phyloP scores from a whole-genome alignment of 2,329 filamentous ascomycete species.

The Beauveria pseudobassiana region DNA sequence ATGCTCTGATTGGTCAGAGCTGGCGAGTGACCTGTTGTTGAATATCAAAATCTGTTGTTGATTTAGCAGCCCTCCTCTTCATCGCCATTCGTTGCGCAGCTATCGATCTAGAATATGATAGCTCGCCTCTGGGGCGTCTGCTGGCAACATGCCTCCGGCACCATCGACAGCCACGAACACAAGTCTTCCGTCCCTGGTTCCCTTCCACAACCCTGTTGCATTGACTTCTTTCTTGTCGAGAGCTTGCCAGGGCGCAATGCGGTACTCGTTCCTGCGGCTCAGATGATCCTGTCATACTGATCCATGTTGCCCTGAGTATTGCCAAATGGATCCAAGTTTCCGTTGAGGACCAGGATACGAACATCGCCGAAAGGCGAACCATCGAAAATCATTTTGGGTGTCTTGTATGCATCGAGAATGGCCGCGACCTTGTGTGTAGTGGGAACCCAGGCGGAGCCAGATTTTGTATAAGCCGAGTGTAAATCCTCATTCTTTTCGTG shows the following conservation, averaged over 20 bases:
- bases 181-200: conserved; percentile 13
- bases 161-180: conserved; percentile 17
- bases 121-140: conserved; percentile 17
- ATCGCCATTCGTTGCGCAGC: conserved; percentile 13
- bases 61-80: neutral
- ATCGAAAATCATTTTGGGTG: neutral
- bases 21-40: no score
- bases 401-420: conserved; percentile 14
- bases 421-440: conserved; percentile 12
- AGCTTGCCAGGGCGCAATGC: conserved; percentile 20
- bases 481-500: conserved; percentile 91
- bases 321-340: conserved; percentile 17
- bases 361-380: conserved; percentile 14
- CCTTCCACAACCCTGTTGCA: conserved; percentile 15
- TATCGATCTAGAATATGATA: conserved; percentile 17
- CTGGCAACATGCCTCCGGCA: conserved; percentile 18
- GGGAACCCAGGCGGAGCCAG: neutral
- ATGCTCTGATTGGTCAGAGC: no score
- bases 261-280: conserved; percentile 36
- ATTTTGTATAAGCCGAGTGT: conserved; percentile 47
- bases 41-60: no score
- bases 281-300: conserved; percentile 32
- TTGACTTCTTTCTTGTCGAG: conserved; percentile 11
- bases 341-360: conserved; percentile 18
- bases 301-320: conserved; percentile 22